These are phyloP conservation scores for Pluteus cervinus DNA, from an alignment of 768 basidiomycete genomes.

Conservation along the genomic window DNA sequence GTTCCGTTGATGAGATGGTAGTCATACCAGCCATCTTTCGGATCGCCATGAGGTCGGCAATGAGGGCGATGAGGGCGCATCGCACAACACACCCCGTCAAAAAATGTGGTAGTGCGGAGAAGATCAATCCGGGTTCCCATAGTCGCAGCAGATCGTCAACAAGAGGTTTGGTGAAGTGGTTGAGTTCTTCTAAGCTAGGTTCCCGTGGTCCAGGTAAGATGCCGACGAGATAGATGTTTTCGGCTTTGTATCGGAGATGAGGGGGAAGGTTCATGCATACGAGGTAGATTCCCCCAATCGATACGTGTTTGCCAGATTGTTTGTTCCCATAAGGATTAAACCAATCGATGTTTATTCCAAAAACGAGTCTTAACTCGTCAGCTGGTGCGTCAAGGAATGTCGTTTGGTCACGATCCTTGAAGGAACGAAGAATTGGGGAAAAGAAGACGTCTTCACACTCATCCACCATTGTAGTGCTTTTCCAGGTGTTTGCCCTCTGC, in stretches of 20 bases:
- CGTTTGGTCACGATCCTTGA: too few species aligned
- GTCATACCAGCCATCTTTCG: conserved; percentile 20
- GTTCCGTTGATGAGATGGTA: conserved; percentile 4
- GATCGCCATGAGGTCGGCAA: conserved; percentile 25
- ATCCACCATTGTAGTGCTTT: too few species aligned
- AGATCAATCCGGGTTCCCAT: conserved; percentile 22
- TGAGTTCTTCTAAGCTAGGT: conserved; percentile 19
- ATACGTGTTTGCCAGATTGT: conserved; percentile 14
- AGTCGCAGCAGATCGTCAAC: conserved; percentile 19
- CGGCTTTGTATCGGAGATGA: conserved; percentile 19
- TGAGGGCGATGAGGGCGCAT: conserved; percentile 20
- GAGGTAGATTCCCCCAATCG: conserved; percentile 21
- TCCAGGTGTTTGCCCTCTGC: too few species aligned
- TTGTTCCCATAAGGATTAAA: conserved; percentile 21
- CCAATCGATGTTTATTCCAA: conserved; percentile 23
- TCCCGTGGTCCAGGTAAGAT: conserved; percentile 25
- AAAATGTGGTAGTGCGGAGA: conserved; percentile 13
- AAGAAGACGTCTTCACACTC: too few species aligned
- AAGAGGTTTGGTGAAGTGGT: conserved; percentile 23
- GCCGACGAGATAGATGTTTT: conserved; percentile 21
- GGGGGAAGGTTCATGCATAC: conserved; percentile 24
- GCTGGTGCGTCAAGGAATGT: too few species aligned
- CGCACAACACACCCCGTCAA: conserved; percentile 17
- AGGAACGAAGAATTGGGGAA: too few species aligned
- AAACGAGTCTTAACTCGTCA: conserved; percentile 11